Percentiles rank a stretch among this genome's conserved stretches.
phyloP scores from a whole-genome alignment of 2,329 filamentous ascomycete genomes.

The Verticillium longisporum region DNA sequence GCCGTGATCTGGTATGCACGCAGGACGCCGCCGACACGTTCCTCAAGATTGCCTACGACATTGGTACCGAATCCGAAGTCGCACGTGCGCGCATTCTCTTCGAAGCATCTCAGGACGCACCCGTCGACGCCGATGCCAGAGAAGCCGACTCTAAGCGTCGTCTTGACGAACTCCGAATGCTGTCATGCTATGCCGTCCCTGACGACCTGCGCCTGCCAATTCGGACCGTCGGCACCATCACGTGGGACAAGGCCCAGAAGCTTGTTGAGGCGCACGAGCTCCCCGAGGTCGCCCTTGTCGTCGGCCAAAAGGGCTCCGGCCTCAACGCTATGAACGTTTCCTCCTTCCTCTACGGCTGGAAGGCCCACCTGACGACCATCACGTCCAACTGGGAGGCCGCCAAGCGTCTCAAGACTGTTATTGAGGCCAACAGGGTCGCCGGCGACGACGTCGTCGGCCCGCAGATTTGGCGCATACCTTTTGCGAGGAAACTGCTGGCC shows the following conservation, averaged over 20 bases:
- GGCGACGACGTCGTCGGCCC: slow-evolving; percentile 5
- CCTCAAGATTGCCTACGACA: slow-evolving; percentile 23
- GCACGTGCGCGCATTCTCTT: slow-evolving; percentile 25
- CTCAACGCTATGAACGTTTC: slow-evolving; percentile 30
- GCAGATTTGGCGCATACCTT: slow-evolving; percentile 11
- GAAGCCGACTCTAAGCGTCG: neutral
- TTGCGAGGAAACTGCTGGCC: slow-evolving; percentile 10
- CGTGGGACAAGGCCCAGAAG: slow-evolving; percentile 17
- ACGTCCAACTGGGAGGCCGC: slow-evolving; percentile 32
- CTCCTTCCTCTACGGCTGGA: slow-evolving; percentile 33
- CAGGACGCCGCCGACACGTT: slow-evolving; percentile 30
- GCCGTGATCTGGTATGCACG: slow-evolving; percentile 28
- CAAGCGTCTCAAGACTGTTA: slow-evolving; percentile 8
- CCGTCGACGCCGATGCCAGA: slow-evolving; percentile 5
- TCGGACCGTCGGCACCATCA: slow-evolving; percentile 17
- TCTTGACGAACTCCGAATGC: slow-evolving; percentile 20
- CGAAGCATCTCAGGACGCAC: slow-evolving; percentile 5
- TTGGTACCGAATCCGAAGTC: slow-evolving; percentile 29
- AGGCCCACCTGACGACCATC: slow-evolving; percentile 22
- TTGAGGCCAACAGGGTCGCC: slow-evolving; percentile 5
- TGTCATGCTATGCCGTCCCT: slow-evolving; percentile 25
- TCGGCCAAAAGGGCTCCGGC: slow-evolving; percentile 18
- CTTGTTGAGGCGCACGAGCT: slow-evolving; percentile 21
- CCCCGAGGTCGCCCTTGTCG: slow-evolving; percentile 25
- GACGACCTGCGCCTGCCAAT: slow-evolving; percentile 25